Evolutionary conservation across 2,329 filamentous ascomycete genomes (phyloP), one percentile per base, ranked within the genome.

Genomic region (Didymella pomorum): DNA sequence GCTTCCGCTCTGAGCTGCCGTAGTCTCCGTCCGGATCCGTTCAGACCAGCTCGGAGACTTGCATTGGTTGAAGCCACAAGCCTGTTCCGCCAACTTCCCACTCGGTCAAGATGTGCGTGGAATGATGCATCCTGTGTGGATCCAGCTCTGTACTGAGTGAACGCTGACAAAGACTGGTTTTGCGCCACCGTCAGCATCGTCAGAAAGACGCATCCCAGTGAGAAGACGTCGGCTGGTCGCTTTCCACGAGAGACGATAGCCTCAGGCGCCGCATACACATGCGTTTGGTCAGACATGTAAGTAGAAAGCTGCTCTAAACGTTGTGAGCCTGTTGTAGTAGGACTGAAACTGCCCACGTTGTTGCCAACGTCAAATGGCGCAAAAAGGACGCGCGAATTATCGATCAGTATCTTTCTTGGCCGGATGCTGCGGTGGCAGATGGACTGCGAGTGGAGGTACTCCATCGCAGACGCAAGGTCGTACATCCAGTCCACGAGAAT

Each of bases 401-500:
- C 70, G 39, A 78, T 72, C 14, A 78, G 60, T 14, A 79, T 78
- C 62, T 79, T 79, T 37, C 73, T 68, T 10, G 77, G 76, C 33
- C 76, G 69, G 26, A 79, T 76, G 50, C 63, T 70, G 12, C 74
- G 69, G 55, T 79, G 77, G 29, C 68, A 69, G n/a, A 78, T 72
- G 1, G 71, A 71, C 20, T 74, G 73, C 0, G 70, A 65, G 47
- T 79, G 76, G 2, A 79, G 68, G 56, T 76, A 77, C 11, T 76
- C 75, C 7, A 79, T 49, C 0, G 73, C 77, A 2, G 74, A 74
- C 0, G 76, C 72, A 2, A 79, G 67, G 50, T 79, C 76, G 51
- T 73, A 69, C 71, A 79, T 77, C 76, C 76, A 79, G 48, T 75
- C 74, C 10, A 79, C 65, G 0, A 79, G 67, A 7, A 74, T 51